Evolutionary conservation across 129 eudicot species (phyloP), one percentile per base, ranked within the genome.

Genomic region (Tanacetum coccineum): DNA sequence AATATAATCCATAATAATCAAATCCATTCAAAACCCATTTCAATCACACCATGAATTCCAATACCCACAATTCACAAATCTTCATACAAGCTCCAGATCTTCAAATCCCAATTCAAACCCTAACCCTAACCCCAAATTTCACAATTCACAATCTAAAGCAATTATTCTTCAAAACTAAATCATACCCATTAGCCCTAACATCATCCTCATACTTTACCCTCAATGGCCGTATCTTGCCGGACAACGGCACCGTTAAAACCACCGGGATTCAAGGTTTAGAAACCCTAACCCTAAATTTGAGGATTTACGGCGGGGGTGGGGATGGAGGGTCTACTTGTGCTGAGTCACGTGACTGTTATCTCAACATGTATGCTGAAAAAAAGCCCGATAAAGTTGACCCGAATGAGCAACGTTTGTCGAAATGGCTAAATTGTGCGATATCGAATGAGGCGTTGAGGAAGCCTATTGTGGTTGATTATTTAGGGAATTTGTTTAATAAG

Each of bases 291-390:
- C 81, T 88, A 3, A 76, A 59, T 47, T 36, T 78, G 19, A 86
- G 90, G 15, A 74, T 81, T 42, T 59, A 2, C 0, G 98, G 96
- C 11, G 98, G 98, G 17, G 96, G 97, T 0, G 96, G 96, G 0
- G 98, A 92, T 78, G 98, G 96, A 14, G 98, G 98, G 13, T 81
- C 96, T 32, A 92, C 98, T 17, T 81, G 98, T 14, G 98, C 98
- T 0, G 98, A 92, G 85, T 92, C 98, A 0, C 88, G 98, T 13
- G 98, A 92, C 73, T 92, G 98, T 51, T 92, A 85, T 25, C 82
- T 92, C 50, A 92, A 88, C 65, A 92, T 92, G 98, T 92, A 92
- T 56, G 96, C 96, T 0, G 83, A 63, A 6, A 92, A 84, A 30
- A 88, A 92, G 76, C 98, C 98, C 1, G 98, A 92, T 63, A 92